Evolutionary conservation across 2,329 filamentous ascomycete species (phyloP).

Genomic region (Rhexocercosporidium sp.): DNA sequence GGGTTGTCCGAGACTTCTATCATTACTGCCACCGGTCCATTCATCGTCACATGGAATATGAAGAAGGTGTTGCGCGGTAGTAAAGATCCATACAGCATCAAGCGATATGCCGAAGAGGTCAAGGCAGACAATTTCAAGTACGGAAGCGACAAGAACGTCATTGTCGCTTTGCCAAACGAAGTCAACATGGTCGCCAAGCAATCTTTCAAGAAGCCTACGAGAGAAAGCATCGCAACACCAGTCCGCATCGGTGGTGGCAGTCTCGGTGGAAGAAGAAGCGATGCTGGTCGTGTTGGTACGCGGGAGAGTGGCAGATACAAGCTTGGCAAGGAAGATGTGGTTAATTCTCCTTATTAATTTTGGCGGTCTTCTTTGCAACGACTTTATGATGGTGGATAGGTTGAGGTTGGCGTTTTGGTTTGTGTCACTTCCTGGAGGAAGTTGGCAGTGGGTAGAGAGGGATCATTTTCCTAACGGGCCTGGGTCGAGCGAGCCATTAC

Average conservation of each 20-base stretch:
- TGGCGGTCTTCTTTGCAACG: slow-evolving; percentile 4
- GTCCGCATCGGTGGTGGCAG: slow-evolving; percentile 53
- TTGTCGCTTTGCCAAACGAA: slow-evolving; percentile 94
- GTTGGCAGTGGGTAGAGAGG: not conserved
- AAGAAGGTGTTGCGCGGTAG: slow-evolving; percentile 83
- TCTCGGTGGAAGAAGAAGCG: slow-evolving; percentile 49
- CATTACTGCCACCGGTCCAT: slow-evolving; percentile 94
- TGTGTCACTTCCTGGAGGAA: not conserved
- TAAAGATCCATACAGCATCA: slow-evolving; percentile 93
- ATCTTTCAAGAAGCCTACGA: slow-evolving; percentile 82
- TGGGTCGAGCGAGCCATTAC: not conserved
- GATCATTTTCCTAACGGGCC: not conserved
- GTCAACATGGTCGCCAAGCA: slow-evolving; percentile 96
- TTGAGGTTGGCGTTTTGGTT: slow-evolving; percentile 24
- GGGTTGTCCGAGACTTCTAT: slow-evolving; percentile 87
- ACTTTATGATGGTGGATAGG: slow-evolving; percentile 20
- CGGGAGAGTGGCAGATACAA: slow-evolving; percentile 68
- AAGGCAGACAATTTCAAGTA: slow-evolving; percentile 99
- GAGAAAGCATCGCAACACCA: slow-evolving; percentile 80
- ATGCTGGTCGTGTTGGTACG: slow-evolving; percentile 56
- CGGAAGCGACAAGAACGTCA: slow-evolving; percentile 96
- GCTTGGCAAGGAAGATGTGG: slow-evolving; percentile 81
- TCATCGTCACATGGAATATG: slow-evolving; percentile 95
- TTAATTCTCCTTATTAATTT: slow-evolving; percentile 68
- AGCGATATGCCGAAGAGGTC: slow-evolving; percentile 92